Evolutionary conservation across 2,329 filamentous ascomycete genomes (phyloP).

Genomic region (Aureobasidium sp.): DNA sequence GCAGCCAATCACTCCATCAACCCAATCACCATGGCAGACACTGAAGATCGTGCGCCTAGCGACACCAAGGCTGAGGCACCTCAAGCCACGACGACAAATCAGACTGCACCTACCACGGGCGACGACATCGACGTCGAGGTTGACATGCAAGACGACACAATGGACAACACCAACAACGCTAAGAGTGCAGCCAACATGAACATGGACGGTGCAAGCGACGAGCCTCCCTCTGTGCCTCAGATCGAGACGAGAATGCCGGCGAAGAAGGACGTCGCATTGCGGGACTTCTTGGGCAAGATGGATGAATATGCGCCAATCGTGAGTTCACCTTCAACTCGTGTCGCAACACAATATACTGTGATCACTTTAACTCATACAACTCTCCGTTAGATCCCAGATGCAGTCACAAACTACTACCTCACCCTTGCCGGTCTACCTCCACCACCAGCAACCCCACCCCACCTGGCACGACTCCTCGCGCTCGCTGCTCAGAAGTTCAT

Average conservation of each 20-base stretch:
- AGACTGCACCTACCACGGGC: background rate
- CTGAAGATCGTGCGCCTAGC: background rate
- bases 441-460: conserved; percentile 80
- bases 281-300: conserved; percentile 93
- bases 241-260: conserved; percentile 61
- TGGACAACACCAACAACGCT: background rate
- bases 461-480: conserved; percentile 85
- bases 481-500: conserved; percentile 99
- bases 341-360: background rate
- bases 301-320: conserved; percentile 97
- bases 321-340: conserved; percentile 34
- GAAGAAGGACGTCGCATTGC: conserved; percentile 85
- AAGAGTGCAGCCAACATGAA: background rate
- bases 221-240: conserved; percentile 24
- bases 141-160: conserved; percentile 2
- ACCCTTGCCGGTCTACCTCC: conserved; percentile 91
- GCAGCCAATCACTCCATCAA: conserved; percentile 9
- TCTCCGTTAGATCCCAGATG: conserved; percentile 76
- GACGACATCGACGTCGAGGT: conserved; percentile 10
- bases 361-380: background rate
- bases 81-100: background rate
- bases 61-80: conserved; percentile 1
- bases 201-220: conserved; percentile 33
- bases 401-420: conserved; percentile 96
- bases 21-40: conserved; percentile 14